phyloP scores from a whole-genome alignment of 345 rosid genomes.

The Camelina hispida region DNA sequence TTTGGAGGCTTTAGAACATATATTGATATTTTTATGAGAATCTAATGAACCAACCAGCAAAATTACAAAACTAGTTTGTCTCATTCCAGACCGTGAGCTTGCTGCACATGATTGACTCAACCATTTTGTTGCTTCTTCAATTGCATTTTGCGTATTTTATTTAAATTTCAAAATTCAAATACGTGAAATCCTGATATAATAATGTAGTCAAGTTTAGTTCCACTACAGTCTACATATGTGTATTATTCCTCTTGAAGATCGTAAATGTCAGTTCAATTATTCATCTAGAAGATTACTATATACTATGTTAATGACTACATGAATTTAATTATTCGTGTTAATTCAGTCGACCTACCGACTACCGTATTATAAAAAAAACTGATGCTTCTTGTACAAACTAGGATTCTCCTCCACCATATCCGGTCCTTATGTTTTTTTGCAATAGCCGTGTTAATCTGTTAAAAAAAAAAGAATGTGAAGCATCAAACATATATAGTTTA shows the following conservation, averaged over 20 bases:
- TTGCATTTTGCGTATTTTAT: constrained; percentile 22
- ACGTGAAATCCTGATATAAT: neutral
- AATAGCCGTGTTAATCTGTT: constrained; percentile 1
- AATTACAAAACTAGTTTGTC: constrained; percentile 43
- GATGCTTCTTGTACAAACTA: constrained; percentile 8
- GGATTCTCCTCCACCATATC: constrained; percentile 30
- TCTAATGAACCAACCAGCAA: constrained; percentile 36
- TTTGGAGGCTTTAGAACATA: constrained; percentile 27
- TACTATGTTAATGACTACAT: constrained; percentile 15
- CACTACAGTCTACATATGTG: constrained; percentile 24
- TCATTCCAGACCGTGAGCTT: constrained; percentile 32
- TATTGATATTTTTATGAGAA: constrained; percentile 17
- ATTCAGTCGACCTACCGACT: constrained; percentile 19
- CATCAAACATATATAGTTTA: neutral
- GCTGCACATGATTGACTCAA: constrained; percentile 39
- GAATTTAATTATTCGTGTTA: constrained; percentile 18
- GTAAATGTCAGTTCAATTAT: constrained; percentile 41
- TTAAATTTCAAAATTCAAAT: constrained; percentile 40
- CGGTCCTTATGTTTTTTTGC: constrained; percentile 24
- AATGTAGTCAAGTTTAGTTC: constrained; percentile 2
- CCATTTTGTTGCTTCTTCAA: constrained; percentile 35
- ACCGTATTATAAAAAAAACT: constrained; percentile 6
- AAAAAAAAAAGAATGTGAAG: neutral
- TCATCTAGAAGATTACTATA: constrained; percentile 35
- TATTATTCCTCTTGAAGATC: constrained; percentile 33